Evolutionary conservation across 2,329 filamentous ascomycete genomes (phyloP), one percentile per base, ranked within the genome.

Genomic region (Aspergillus intermedius): DNA sequence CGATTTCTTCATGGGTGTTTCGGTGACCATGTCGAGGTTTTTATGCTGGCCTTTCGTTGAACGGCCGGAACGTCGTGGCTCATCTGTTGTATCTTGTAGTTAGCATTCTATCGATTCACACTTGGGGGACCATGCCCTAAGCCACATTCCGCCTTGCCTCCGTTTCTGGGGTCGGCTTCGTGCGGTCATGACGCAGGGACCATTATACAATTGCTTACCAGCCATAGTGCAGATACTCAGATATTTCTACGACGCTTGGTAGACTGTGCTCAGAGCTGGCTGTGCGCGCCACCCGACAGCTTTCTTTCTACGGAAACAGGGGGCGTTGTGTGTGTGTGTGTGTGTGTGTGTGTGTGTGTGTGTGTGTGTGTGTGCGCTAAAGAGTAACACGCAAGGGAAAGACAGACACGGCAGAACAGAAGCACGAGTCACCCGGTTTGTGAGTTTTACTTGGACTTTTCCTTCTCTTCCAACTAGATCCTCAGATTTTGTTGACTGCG

Each of bases 31-130:
- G 64, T 95, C 90, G 59, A 89, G 84, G 56, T 87, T 86, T 71
- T 95, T 95, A 71, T 97, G 90, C 62, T 96, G 91, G 66, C 93
- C 93, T 67, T 98, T 98, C 55, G 93, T 98, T 61, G 91, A 90
- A 63, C 93, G 87, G 56, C 93, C 91, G 40, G 93, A 98, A 66
- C 93, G 88, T 68, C 93, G 86, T 50, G 90, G 88, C 79, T 96
- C 91, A 57, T 86, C 83, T 86, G 68, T 56, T 86, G 68, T 30
- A 56, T 45, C n/a, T 52, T 32, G 35, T 37, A 12, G 60, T 71
- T 64, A 70, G 65, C 59, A 50, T 56, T 50, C 37, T 55, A 48
- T 54, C 44, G 51, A 47, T 50, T 47, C 30, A 46, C 48, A 46
- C 25, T 46, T 40, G 23, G 41, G 5, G 10, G 13, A 21, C 41